Percentiles rank a stretch among this genome's conserved stretches.
phyloP scores from a whole-genome alignment of 495 filamentous ascomycete genomes.

The Penicillium verhagenii region DNA sequence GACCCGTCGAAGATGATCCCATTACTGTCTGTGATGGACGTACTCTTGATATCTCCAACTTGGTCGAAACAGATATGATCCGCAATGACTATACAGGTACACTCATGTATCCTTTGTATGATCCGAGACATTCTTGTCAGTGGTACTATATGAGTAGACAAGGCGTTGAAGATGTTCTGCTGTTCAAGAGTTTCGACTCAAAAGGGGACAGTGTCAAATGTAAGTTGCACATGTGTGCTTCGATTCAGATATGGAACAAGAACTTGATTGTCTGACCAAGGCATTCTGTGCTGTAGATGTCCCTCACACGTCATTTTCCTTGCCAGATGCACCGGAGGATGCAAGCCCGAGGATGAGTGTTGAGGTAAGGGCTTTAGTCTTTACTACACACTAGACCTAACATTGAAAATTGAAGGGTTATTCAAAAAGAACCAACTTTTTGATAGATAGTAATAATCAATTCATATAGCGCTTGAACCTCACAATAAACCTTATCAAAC shows the following conservation, averaged over 20 bases:
- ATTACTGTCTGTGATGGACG: slow-evolving; percentile 32
- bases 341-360: slow-evolving; percentile 12
- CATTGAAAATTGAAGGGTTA: not conserved
- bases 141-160: slow-evolving; percentile 36
- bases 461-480: no score
- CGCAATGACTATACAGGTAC: slow-evolving; percentile 19
- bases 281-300: slow-evolving; percentile 6
- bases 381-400: slow-evolving; percentile 10
- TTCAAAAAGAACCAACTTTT: no score
- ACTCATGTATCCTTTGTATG: slow-evolving; percentile 22
- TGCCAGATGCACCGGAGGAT: not conserved
- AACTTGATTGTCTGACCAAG: not conserved
- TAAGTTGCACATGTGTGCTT: not conserved
- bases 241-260: not conserved
- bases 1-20: slow-evolving; percentile 28
- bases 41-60: slow-evolving; percentile 17
- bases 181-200: slow-evolving; percentile 35
- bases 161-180: slow-evolving; percentile 23
- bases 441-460: no score
- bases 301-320: slow-evolving; percentile 18
- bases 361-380: slow-evolving; percentile 21
- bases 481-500: no score
- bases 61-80: slow-evolving; percentile 18
- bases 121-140: slow-evolving; percentile 6
- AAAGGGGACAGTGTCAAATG: slow-evolving; percentile 13